Evolutionary conservation across 305 asterid genomes (phyloP), one percentile per base, ranked within the genome.

Genomic region (Rubia balearica): DNA sequence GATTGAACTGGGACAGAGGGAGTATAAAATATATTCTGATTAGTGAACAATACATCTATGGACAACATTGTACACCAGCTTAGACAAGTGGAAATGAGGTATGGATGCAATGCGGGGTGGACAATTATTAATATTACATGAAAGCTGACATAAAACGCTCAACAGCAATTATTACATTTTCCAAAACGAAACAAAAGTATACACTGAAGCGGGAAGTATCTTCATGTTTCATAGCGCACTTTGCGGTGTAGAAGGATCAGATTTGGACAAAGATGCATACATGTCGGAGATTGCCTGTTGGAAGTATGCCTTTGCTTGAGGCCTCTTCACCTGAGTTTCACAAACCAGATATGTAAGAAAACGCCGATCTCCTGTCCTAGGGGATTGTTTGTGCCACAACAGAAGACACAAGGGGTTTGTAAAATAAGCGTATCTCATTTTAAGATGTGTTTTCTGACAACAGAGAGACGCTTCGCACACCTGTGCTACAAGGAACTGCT

Each of bases 251-350:
- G 81, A 61, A 27, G 96, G 95, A 83, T 93, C 98, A 40, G 92
- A 81, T 5, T 83, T 76, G 5, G 96, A 74, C 56, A 94, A 89
- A 79, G 87, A 89, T 0, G 82, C 49, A 65, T 94, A 94, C 99
- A 91, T 91, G 13, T 78, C 85, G 9, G 93, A 71, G 76, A 94
- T 88, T 73, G 89, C 96, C 81, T 86, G 82, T 17, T 91, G 93
- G 40, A 81, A 94, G 80, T 88, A 91, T 6, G 87, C 88, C 83
- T 94, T 89, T 4, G 99, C 98, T 75, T 91, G 97, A 40, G 99
- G 94, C 71, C 99, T 86, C 85, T 88, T 94, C 48, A 94, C 59
- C 98, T 91, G 85, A 42, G 67, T 79, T 45, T 69, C n/a, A 59
- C 62, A 14, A 51, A 61, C 6, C 3, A 48, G 8, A 62, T n/a